A percentile compares a stretch with the other conserved stretches of the same genome.
These are phyloP conservation scores for Pugionium cornutum DNA, from an alignment of 345 rosid genomes.

Conservation along the genomic window DNA sequence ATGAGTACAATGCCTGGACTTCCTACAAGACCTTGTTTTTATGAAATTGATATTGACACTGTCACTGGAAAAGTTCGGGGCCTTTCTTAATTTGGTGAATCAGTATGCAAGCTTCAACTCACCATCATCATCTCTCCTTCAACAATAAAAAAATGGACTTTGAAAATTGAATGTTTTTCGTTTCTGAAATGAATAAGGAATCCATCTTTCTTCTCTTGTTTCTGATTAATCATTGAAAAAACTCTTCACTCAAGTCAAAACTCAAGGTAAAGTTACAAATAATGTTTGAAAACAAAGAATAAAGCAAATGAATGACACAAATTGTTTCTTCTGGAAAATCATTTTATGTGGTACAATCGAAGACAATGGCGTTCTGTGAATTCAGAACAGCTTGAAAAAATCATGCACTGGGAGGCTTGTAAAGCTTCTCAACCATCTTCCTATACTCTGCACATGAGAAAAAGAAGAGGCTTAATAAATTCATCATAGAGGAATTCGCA, in stretches of 20 bases:
- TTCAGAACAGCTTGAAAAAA: slow-evolving; percentile 9
- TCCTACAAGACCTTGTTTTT: slow-evolving; percentile 96
- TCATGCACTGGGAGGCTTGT: slow-evolving; percentile 52
- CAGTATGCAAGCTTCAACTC: neutral
- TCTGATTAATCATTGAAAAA: neutral
- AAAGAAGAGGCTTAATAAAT: slow-evolving; percentile 1
- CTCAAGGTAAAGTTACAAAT: slow-evolving; percentile 20
- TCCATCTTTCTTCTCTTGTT: too few relatives aligned
- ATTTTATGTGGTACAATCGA: slow-evolving; percentile 1
- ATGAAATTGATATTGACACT: slow-evolving; percentile 83
- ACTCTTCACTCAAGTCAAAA: slow-evolving; percentile 18
- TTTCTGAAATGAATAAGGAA: neutral
- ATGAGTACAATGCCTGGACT: slow-evolving; percentile 99
- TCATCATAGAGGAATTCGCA: neutral
- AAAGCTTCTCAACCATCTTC: slow-evolving; percentile 66
- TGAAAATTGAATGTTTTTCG: slow-evolving; percentile 13
- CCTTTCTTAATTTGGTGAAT: slow-evolving; percentile 53
- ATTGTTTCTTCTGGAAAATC: slow-evolving; percentile 26
- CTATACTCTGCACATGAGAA: slow-evolving; percentile 53
- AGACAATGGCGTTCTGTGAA: slow-evolving; percentile 7
- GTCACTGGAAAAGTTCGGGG: slow-evolving; percentile 85
- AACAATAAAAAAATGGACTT: slow-evolving; percentile 38
- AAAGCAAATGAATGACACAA: slow-evolving; percentile 22
- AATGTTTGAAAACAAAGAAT: slow-evolving; percentile 26
- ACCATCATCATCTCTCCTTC: slow-evolving; percentile 7